These are phyloP conservation scores for Aspergillus puulaauensis DNA, from an alignment of 2,329 filamentous ascomycete genomes.

Conservation along the genomic window DNA sequence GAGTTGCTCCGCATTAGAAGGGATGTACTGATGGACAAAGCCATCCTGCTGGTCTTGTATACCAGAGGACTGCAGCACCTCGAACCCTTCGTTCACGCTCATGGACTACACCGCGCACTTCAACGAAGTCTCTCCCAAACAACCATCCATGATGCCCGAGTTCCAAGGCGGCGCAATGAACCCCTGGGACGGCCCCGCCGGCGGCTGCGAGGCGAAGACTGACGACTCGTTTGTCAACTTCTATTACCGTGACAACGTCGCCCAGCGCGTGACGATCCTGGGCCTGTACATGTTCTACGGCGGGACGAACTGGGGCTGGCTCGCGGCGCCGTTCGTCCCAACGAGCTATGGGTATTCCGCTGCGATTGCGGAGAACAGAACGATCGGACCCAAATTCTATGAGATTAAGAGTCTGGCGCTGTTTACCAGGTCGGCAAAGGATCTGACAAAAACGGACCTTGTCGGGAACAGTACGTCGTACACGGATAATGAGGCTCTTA, in stretches of 20 bases:
- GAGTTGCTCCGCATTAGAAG: not conserved
- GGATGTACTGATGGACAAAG: not conserved
- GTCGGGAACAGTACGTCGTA: slow-evolving; percentile 56
- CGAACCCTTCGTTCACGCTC: slow-evolving; percentile 49
- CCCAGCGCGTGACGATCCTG: slow-evolving; percentile 49
- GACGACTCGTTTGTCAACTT: slow-evolving; percentile 52
- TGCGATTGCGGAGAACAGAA: slow-evolving; percentile 54
- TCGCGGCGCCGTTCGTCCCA: slow-evolving; percentile 52
- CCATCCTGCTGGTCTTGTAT: slow-evolving; percentile 20
- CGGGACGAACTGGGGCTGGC: slow-evolving; percentile 59
- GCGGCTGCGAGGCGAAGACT: slow-evolving; percentile 49
- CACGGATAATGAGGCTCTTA: slow-evolving; percentile 42
- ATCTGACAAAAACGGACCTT: slow-evolving; percentile 54
- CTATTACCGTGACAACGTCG: slow-evolving; percentile 58
- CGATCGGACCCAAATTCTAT: slow-evolving; percentile 53
- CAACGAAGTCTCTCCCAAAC: slow-evolving; percentile 54
- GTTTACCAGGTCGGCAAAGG: slow-evolving; percentile 54
- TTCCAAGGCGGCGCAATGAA: slow-evolving; percentile 56
- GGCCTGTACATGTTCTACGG: slow-evolving; percentile 56
- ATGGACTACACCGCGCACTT: slow-evolving; percentile 61
- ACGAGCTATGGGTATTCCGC: slow-evolving; percentile 49
- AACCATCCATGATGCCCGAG: slow-evolving; percentile 55
- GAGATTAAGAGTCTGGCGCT: slow-evolving; percentile 57
- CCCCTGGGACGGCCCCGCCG: slow-evolving; percentile 54
- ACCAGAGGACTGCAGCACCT: slow-evolving; percentile 50